These are phyloP conservation scores for Metschnikowia reukaufii DNA, from an alignment of 805 yeast genomes.

Conservation along the genomic window DNA sequence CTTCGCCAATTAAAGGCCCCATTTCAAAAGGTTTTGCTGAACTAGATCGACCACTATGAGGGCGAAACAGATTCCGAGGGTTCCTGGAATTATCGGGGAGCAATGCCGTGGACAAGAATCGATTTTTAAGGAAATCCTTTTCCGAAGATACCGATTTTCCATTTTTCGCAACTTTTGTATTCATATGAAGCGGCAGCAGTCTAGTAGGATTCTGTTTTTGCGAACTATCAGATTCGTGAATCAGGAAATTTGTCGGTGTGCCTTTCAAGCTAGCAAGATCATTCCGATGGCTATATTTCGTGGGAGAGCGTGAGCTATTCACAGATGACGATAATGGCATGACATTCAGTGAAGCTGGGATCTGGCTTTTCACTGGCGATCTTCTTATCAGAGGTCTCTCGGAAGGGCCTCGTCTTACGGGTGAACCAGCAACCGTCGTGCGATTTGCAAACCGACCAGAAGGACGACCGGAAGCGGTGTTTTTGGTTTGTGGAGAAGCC, in stretches of 20 bases:
- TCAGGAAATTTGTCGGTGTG: slow-evolving; percentile 9
- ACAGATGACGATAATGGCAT: slow-evolving; percentile 2
- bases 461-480: neutral
- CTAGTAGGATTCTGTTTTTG: slow-evolving; percentile 9
- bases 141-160: slow-evolving; percentile 5
- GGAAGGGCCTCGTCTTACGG: slow-evolving; percentile 1
- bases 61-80: slow-evolving; percentile 11
- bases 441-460: neutral
- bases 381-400: neutral
- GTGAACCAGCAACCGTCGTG: slow-evolving; percentile 8
- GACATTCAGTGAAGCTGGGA: neutral
- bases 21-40: neutral
- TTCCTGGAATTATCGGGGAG: slow-evolving; percentile 29
- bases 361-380: neutral
- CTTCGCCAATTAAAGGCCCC: no score
- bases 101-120: slow-evolving; percentile 37
- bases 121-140: slow-evolving; percentile 24
- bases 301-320: slow-evolving; percentile 16
- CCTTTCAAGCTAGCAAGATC: slow-evolving; percentile 9
- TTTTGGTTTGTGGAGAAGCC: neutral
- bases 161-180: slow-evolving; percentile 31
- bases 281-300: slow-evolving; percentile 10
- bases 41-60: neutral
- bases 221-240: neutral
- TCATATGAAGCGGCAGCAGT: slow-evolving; percentile 30